Percentiles rank a stretch among this genome's conserved stretches.
These are phyloP conservation scores for Penicillium parvum DNA, from an alignment of 495 filamentous ascomycete species.

Conservation along the genomic window DNA sequence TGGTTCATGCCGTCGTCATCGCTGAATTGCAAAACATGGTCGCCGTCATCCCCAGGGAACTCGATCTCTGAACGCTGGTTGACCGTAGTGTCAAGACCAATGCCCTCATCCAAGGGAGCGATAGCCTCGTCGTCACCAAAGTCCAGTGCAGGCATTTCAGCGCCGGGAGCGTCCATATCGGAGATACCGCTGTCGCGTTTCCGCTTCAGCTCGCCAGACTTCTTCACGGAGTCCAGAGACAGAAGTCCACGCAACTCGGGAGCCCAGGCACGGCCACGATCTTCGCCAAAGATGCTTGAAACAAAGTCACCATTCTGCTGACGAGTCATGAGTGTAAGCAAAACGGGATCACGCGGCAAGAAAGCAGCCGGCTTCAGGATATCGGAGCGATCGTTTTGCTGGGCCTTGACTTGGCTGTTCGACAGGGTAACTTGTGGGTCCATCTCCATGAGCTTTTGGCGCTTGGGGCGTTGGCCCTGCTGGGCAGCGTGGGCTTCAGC, in stretches of 20 bases:
- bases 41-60: slow-evolving; percentile 59
- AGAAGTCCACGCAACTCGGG: slow-evolving; percentile 85
- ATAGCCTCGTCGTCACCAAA: slow-evolving; percentile 59
- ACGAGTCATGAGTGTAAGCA: slow-evolving; percentile 83
- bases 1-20: slow-evolving; percentile 52
- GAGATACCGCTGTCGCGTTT: slow-evolving; percentile 89
- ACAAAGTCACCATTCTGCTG: slow-evolving; percentile 88
- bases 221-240: slow-evolving; percentile 73
- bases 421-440: slow-evolving; percentile 62
- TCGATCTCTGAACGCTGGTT: slow-evolving; percentile 50
- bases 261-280: slow-evolving; percentile 74
- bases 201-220: slow-evolving; percentile 78
- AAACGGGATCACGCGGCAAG: slow-evolving; percentile 76
- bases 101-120: slow-evolving; percentile 42
- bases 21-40: slow-evolving; percentile 36
- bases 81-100: slow-evolving; percentile 50
- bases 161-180: slow-evolving; percentile 65
- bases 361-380: slow-evolving; percentile 78
- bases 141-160: slow-evolving; percentile 65
- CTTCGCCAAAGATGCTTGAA: slow-evolving; percentile 67
- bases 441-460: slow-evolving; percentile 65
- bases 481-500: slow-evolving; percentile 54
- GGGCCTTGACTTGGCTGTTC: slow-evolving; percentile 61
- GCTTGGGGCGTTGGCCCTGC: slow-evolving; percentile 67
- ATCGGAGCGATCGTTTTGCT: slow-evolving; percentile 71